Conservation (phyloP, 306 rosid genomes). For the Citrullus colocynthis region DNA sequence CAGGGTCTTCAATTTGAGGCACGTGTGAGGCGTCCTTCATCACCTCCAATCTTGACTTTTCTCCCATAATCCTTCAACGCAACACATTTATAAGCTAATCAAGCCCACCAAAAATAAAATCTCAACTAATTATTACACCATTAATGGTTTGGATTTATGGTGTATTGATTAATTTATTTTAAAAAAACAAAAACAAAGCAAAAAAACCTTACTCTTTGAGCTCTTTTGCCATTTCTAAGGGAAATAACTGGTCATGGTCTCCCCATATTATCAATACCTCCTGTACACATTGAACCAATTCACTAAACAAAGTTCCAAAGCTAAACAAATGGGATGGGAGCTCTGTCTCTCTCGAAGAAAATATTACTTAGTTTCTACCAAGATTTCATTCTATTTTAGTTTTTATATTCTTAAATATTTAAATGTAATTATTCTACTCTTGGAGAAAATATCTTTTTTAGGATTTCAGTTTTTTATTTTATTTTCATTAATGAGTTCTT, state of each 20-base stretch:
- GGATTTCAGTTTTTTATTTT: too few species aligned
- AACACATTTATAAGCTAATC: background rate
- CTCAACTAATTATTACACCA: background rate
- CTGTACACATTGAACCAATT: slow-evolving; percentile 12
- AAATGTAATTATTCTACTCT: too few species aligned
- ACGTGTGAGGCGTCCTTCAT: slow-evolving; percentile 62
- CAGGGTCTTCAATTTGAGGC: slow-evolving; percentile 57
- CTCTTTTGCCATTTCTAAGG: slow-evolving; percentile 48
- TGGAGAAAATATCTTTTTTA: too few species aligned
- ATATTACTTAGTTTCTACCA: too few species aligned
- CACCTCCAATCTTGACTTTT: slow-evolving; percentile 50
- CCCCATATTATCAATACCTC: slow-evolving; percentile 86
- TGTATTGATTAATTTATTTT: background rate
- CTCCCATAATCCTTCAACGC: slow-evolving; percentile 45
- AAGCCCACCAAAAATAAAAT: background rate
- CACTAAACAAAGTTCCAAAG: background rate
- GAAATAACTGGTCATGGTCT: slow-evolving; percentile 61
- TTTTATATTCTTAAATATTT: too few species aligned
- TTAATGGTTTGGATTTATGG: background rate
- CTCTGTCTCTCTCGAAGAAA: too few species aligned
- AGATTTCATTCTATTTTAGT: too few species aligned
- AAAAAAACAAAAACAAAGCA: background rate
- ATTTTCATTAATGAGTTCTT: too few species aligned
- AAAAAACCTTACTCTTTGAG: slow-evolving; percentile 41
- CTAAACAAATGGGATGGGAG: too few species aligned